These are phyloP conservation scores for Lachnellula hyalina DNA, from an alignment of 2,329 filamentous ascomycete genomes.

Conservation along the genomic window DNA sequence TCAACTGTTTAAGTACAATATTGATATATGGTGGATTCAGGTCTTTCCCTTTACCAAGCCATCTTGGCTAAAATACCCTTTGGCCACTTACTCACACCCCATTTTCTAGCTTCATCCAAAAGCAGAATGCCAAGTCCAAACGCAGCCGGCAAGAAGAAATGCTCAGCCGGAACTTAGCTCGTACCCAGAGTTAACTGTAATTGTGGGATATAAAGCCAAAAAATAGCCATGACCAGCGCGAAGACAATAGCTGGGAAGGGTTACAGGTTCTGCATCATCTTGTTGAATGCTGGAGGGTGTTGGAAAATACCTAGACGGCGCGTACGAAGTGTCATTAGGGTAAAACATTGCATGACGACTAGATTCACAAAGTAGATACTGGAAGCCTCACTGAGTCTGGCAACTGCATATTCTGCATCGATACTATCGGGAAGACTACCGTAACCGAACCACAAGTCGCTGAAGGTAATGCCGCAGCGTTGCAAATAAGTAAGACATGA, in stretches of 20 bases:
- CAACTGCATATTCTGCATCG: slow-evolving; percentile 50
- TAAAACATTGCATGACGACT: slow-evolving; percentile 78
- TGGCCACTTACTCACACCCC: slow-evolving; percentile 53
- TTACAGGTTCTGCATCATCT: slow-evolving; percentile 58
- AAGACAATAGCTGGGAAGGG: slow-evolving; percentile 68
- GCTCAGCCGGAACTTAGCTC: slow-evolving; percentile 58
- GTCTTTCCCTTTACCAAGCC: slow-evolving; percentile 50
- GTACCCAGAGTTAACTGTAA: slow-evolving; percentile 59
- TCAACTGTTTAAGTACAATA: too few species aligned
- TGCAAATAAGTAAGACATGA: slow-evolving; percentile 63
- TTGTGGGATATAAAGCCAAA: slow-evolving; percentile 64
- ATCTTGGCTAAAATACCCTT: slow-evolving; percentile 50
- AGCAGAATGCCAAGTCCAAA: slow-evolving; percentile 62
- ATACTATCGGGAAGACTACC: slow-evolving; percentile 42
- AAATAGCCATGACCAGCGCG: slow-evolving; percentile 61
- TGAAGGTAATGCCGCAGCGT: slow-evolving; percentile 59
- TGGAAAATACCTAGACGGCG: slow-evolving; percentile 63
- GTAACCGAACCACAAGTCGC: slow-evolving; percentile 62
- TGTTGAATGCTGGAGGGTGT: slow-evolving; percentile 64
- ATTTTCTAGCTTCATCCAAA: slow-evolving; percentile 64
- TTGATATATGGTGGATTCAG: too few species aligned
- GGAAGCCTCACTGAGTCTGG: slow-evolving; percentile 36
- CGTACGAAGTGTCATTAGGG: slow-evolving; percentile 63
- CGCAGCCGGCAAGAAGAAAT: slow-evolving; percentile 72
- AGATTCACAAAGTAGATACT: slow-evolving; percentile 73